Conservation (phyloP, 148 eudicot species). For the Cornus suecica region DNA sequence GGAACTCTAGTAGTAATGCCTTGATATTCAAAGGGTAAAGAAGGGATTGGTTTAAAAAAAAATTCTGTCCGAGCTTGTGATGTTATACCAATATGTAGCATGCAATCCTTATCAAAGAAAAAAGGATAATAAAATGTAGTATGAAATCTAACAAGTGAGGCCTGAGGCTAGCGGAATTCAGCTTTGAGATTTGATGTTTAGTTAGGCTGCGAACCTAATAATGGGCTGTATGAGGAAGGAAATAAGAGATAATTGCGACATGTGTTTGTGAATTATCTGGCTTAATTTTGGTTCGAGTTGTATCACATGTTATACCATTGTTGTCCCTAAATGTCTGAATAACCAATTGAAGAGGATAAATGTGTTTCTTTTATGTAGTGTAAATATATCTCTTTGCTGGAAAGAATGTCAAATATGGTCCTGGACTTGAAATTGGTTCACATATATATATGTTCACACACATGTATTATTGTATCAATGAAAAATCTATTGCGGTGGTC, state of each 20-base stretch:
- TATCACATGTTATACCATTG: not conserved
- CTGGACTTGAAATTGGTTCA: not conserved
- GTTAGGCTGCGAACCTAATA: not conserved
- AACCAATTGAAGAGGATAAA: not conserved
- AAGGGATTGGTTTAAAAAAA: not conserved
- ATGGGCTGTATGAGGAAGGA: not conserved
- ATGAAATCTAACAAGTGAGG: not conserved
- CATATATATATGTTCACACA: no score
- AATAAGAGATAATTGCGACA: not conserved
- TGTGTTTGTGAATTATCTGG: not conserved
- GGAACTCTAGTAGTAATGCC: not conserved
- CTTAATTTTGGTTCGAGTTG: not conserved
- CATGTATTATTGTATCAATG: not conserved
- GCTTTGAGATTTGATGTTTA: not conserved
- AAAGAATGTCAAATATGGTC: not conserved
- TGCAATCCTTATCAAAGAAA: no score
- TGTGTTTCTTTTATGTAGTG: not conserved
- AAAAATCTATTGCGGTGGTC: no score
- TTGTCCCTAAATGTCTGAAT: not conserved
- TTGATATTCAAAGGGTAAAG: not conserved
- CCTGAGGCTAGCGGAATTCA: not conserved
- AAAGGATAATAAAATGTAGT: not conserved
- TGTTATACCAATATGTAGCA: no score
- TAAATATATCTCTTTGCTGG: not conserved
- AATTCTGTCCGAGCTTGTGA: not conserved